Evolutionary conservation across 805 yeast species (phyloP).

Genomic region (Blastobotrys terrestris): DNA sequence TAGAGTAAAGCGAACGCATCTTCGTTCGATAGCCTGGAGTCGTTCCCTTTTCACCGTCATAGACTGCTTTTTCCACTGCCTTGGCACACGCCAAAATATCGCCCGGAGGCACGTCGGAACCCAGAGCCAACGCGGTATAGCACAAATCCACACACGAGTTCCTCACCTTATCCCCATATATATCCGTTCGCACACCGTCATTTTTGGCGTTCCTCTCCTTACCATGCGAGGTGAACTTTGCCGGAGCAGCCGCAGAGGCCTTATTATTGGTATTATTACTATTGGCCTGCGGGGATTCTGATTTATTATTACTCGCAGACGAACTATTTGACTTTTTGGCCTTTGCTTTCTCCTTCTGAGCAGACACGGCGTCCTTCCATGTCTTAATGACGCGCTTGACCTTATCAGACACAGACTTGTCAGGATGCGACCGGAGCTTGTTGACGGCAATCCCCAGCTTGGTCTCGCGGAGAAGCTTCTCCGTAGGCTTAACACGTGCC

Average conservation of each 20-base stretch:
- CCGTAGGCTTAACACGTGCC: conserved; percentile 75
- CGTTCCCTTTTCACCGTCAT: conserved; percentile 48
- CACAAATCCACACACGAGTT: conserved; percentile 78
- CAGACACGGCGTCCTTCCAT: conserved; percentile 84
- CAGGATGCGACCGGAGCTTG: conserved; percentile 70
- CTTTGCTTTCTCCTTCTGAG: conserved; percentile 31
- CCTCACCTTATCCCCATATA: conserved; percentile 73
- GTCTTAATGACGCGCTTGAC: conserved; percentile 77
- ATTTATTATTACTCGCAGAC: conserved; percentile 5
- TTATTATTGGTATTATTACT: conserved; percentile 12
- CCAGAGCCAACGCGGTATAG: conserved; percentile 85
- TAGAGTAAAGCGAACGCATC: conserved; percentile 80
- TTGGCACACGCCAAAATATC: conserved; percentile 57
- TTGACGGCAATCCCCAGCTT: conserved; percentile 97
- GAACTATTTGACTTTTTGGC: conserved; percentile 6
- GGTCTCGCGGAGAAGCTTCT: conserved; percentile 80
- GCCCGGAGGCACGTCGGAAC: conserved; percentile 54
- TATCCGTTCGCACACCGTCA: conserved; percentile 67
- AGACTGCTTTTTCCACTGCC: conserved; percentile 69
- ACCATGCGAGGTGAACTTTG: conserved; percentile 42
- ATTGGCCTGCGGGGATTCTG: conserved; percentile 4
- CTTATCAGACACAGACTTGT: conserved; percentile 48
- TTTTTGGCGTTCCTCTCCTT: conserved; percentile 68
- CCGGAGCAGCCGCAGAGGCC: conserved; percentile 14
- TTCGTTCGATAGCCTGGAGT: conserved; percentile 65